A percentile compares a stretch with the other conserved stretches of the same genome.
Evolutionary conservation across 2,329 filamentous ascomycete genomes (phyloP).

Genomic region (Gnomoniopsis smithogilvyi): DNA sequence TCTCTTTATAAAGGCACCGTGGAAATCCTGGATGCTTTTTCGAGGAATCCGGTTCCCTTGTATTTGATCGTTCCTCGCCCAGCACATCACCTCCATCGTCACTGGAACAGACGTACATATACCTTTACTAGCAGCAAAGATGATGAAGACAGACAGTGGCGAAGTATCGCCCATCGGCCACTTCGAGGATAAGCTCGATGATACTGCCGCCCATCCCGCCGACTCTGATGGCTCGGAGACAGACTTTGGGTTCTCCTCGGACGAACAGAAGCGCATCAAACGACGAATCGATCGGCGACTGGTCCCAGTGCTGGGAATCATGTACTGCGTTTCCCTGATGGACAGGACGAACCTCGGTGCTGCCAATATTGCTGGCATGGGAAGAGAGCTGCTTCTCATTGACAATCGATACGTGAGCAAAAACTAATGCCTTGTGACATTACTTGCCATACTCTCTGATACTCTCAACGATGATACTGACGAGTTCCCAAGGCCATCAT

Average conservation of each 20-base stretch:
- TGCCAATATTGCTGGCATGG: conserved; percentile 68
- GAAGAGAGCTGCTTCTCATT: conserved; percentile 41
- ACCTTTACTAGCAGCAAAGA: neutral
- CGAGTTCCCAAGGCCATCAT: conserved; percentile 5
- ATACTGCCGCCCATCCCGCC: conserved; percentile 20
- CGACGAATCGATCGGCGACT: conserved; percentile 65
- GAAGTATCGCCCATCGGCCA: conserved; percentile 18
- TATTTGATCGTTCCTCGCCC: neutral
- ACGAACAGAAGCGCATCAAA: conserved; percentile 67
- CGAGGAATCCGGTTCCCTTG: too few species aligned
- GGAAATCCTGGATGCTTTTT: too few species aligned
- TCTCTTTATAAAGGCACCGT: too few species aligned
- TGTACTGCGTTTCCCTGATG: conserved; percentile 76
- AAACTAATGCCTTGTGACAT: neutral
- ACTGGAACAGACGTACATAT: neutral
- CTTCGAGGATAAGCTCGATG: conserved; percentile 8
- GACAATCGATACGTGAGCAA: conserved; percentile 42
- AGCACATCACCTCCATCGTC: neutral
- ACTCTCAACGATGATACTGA: neutral
- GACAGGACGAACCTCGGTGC: conserved; percentile 75
- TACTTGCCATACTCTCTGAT: neutral
- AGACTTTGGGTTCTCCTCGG: conserved; percentile 49
- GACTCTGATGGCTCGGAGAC: conserved; percentile 20
- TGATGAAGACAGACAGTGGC: conserved; percentile 27
- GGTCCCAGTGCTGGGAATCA: conserved; percentile 57